These are phyloP conservation scores for Flaveria trinervia DNA, from an alignment of 129 eudicot genomes.

Conservation along the genomic window DNA sequence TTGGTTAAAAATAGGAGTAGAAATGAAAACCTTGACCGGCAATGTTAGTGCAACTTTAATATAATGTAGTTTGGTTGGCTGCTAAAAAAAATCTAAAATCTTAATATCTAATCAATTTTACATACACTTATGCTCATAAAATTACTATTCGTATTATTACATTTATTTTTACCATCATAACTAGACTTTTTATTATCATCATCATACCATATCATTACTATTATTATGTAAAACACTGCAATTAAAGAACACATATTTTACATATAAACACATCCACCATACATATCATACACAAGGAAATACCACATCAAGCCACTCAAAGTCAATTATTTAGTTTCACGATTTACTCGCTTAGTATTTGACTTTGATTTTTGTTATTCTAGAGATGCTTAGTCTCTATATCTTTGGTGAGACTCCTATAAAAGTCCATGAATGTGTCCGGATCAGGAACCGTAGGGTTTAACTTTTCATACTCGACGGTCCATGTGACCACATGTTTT, in stretches of 20 bases:
- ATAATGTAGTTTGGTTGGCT: no score
- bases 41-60: no score
- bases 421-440: conserved; percentile 28
- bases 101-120: no score
- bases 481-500: conserved; percentile 31
- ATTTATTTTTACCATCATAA: no score
- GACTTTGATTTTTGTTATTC: background rate
- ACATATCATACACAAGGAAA: background rate
- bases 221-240: background rate
- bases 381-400: conserved; percentile 26
- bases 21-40: no score
- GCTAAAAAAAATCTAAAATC: no score
- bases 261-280: background rate
- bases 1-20: no score
- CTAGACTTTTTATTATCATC: no score
- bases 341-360: background rate
- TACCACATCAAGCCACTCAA: background rate
- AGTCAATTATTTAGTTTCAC: conserved; percentile 19
- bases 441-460: conserved; percentile 29
- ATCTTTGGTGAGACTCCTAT: conserved; percentile 26
- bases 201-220: background rate
- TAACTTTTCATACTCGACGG: conserved; percentile 34
- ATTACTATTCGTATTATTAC: no score
- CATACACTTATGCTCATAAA: no score
- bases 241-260: background rate